Base-by-base conservation (phyloP, 306 rosid genomes). In the Sesbania bispinosa region DNA sequence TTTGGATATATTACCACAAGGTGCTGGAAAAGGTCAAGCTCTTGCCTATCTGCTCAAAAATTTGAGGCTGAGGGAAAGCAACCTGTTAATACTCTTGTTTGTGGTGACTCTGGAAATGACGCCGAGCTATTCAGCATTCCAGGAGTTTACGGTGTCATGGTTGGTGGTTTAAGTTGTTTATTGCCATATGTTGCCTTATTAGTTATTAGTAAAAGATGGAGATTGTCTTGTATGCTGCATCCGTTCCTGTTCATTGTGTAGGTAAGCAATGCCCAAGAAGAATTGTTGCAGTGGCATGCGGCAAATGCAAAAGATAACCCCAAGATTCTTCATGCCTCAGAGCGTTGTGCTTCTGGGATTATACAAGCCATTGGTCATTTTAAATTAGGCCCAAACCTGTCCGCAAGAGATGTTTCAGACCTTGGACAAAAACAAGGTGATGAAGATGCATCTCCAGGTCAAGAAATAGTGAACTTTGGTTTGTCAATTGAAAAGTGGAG, bases 11-110 rank as follows among this genome's bases (percentile, higher is more conserved):
- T 64, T 95, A 52, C 85, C 99, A 64, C 83, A 89, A 82, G 93
- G 93, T 71, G 97, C 99, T 71, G 99, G 99, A 62, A 95, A 95
- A 87, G 99, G 99, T 55, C 97, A 91, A 88, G 99, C 97, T 50
- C 99, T 91, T 83, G 97, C 99, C 6, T 95, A 91, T 82, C 74
- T 95, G 79, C 96, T 80, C 48, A 80, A 91, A 83, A 88, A 62
- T 91, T 95, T 77, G 88, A 85, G 81, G 14, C 80, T 0, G 86
- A 83, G 62, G 99, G 93, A 74, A 87, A 85, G 67, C 82, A 38
- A 23, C 99, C 99, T 9, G 38, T 30, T 16, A 86, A 81, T 62
- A 91, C 99, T 15, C 99, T 95, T 79, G 99, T 86, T 59, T 91
- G 97, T 65, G 99, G 99, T 52, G 97, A 91, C 82, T 94, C 99